Conservation (phyloP, 345 rosid genomes). For the Populus deltoides region DNA sequence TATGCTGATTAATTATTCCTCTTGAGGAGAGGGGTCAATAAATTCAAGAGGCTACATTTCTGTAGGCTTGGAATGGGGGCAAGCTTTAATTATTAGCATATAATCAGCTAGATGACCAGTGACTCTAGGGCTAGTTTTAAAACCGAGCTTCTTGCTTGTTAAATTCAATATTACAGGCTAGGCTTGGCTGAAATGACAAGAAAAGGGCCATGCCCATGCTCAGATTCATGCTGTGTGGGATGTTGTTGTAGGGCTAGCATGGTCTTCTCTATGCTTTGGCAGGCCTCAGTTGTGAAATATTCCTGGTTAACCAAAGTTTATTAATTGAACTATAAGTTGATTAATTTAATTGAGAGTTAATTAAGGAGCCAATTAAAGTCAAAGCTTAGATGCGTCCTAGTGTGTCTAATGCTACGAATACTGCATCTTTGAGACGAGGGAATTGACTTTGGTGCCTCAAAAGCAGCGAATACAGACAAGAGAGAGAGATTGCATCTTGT, state of each 20-base stretch:
- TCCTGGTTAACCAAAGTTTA: background rate
- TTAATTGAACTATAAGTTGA: slow-evolving; percentile 14
- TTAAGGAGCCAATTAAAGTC: slow-evolving; percentile 36
- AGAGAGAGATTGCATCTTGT: background rate
- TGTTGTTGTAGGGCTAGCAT: background rate
- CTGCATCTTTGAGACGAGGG: slow-evolving; percentile 38
- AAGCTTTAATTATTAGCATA: background rate
- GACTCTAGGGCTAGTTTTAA: background rate
- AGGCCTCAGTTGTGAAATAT: background rate
- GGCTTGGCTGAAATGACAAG: background rate
- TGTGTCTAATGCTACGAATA: slow-evolving; percentile 23
- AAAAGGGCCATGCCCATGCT: background rate
- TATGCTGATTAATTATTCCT: background rate
- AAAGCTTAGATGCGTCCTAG: slow-evolving; percentile 46
- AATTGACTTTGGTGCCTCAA: slow-evolving; percentile 64
- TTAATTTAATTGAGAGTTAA: slow-evolving; percentile 23
- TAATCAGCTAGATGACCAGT: background rate
- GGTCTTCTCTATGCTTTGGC: background rate
- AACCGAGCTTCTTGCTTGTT: background rate
- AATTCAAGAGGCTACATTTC: background rate
- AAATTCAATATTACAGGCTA: background rate
- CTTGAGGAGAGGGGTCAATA: background rate
- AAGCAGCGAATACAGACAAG: slow-evolving; percentile 27
- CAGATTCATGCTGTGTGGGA: background rate
- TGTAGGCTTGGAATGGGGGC: background rate